Percentiles rank a stretch among this genome's conserved stretches.
phyloP scores from a whole-genome alignment of 495 filamentous ascomycete genomes.

The Talaromyces nanjingensis region DNA sequence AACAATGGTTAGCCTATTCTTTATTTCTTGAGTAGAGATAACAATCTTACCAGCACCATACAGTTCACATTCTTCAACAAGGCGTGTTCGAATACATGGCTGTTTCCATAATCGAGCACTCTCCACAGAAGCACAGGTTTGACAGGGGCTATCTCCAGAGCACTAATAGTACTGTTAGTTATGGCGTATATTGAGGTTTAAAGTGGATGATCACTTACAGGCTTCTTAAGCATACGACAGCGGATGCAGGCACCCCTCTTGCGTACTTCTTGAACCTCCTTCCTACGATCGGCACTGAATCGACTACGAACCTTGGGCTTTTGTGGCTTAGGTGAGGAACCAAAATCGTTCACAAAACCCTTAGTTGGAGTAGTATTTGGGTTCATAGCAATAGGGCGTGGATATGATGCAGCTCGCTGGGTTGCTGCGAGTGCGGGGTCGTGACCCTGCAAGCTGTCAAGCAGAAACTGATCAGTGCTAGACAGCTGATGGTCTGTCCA shows the following conservation, averaged over 20 bases:
- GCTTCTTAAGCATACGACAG: constrained; percentile 81
- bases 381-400: constrained; percentile 50
- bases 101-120: constrained; percentile 74
- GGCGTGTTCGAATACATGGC: constrained; percentile 68
- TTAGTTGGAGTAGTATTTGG: constrained; percentile 41
- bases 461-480: constrained; percentile 39
- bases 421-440: constrained; percentile 39
- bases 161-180: constrained; percentile 38
- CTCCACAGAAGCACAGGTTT: constrained; percentile 70
- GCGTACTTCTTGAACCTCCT: constrained; percentile 74
- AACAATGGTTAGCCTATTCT: background rate
- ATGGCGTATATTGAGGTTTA: background rate
- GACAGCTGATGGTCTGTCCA: constrained; percentile 35
- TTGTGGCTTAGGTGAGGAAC: constrained; percentile 40
- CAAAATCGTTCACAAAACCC: constrained; percentile 52
- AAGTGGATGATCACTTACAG: constrained; percentile 29
- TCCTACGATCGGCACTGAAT: constrained; percentile 60
- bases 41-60: constrained; percentile 52
- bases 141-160: constrained; percentile 72
- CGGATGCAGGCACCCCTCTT: constrained; percentile 79
- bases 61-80: constrained; percentile 66
- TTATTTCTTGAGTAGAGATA: background rate
- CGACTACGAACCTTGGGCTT: constrained; percentile 58
- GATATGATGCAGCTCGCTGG: constrained; percentile 40
- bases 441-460: constrained; percentile 40